phyloP scores from a whole-genome alignment of 148 eudicot genomes.

The Silene conica region DNA sequence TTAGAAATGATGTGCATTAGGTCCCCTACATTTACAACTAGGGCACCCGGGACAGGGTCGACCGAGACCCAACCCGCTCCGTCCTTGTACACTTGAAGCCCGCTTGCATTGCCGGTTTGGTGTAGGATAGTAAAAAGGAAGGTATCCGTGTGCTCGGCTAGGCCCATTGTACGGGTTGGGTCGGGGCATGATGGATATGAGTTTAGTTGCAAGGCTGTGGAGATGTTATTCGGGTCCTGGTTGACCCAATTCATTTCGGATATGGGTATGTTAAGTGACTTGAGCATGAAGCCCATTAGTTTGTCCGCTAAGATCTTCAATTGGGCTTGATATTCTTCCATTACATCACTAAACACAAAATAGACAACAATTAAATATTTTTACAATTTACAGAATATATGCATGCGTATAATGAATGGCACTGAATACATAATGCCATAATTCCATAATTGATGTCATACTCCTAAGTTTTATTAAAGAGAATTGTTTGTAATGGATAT shows the following conservation, averaged over 20 bases:
- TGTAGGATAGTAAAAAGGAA: constrained; percentile 59
- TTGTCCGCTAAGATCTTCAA: constrained; percentile 44
- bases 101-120: constrained; percentile 38
- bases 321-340: constrained; percentile 44
- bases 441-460: too few species aligned
- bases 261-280: constrained; percentile 36
- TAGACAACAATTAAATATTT: too few species aligned
- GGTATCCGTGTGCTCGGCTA: constrained; percentile 70
- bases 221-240: constrained; percentile 14
- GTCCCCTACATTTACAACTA: constrained; percentile 63
- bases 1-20: constrained; percentile 58
- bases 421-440: too few species aligned
- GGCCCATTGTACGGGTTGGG: constrained; percentile 52
- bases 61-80: constrained; percentile 52
- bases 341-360: constrained; percentile 41
- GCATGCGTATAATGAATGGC: too few species aligned
- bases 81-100: constrained; percentile 48
- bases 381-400: too few species aligned
- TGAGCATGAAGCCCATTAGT: constrained; percentile 37
- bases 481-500: too few species aligned
- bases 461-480: too few species aligned
- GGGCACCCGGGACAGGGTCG: constrained; percentile 37
- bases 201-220: constrained; percentile 56
- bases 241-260: constrained; percentile 21
- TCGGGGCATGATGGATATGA: constrained; percentile 68